Evolutionary conservation across 345 rosid species (phyloP).

Genomic region (Salix dunnii): DNA sequence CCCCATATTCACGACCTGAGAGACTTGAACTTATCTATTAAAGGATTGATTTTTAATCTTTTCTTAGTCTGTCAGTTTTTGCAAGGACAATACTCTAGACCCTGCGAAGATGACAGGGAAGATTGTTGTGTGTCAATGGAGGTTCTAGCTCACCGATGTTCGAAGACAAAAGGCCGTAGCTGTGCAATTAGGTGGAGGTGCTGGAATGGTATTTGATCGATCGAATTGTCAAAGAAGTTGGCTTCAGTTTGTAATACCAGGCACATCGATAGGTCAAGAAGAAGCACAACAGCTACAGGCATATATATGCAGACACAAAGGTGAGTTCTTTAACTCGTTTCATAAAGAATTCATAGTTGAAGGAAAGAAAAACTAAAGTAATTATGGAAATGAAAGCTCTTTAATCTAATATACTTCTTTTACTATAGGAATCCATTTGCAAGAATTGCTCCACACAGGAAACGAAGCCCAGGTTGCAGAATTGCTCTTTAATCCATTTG

Average conservation of each 20-base stretch:
- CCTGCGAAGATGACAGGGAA: conserved; percentile 39
- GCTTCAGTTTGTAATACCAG: conserved; percentile 40
- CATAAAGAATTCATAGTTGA: too few species aligned
- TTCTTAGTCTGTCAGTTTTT: conserved; percentile 31
- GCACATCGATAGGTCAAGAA: too few species aligned
- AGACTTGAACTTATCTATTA: not conserved
- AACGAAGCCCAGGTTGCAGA: too few species aligned
- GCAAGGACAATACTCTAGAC: conserved; percentile 44
- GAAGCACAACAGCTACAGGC: too few species aligned
- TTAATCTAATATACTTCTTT: too few species aligned
- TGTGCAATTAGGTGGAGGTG: conserved; percentile 38
- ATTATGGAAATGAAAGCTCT: too few species aligned
- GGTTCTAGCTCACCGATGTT: conserved; percentile 15
- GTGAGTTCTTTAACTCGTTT: too few species aligned
- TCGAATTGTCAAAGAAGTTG: conserved; percentile 30
- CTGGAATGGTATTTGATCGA: conserved; percentile 43
- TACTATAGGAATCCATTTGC: too few species aligned
- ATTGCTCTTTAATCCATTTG: too few species aligned
- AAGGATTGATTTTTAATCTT: not conserved
- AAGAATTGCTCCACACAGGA: too few species aligned
- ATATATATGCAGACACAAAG: too few species aligned
- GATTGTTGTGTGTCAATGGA: conserved; percentile 44
- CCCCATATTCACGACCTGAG: not conserved
- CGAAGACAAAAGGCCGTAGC: conserved; percentile 24
- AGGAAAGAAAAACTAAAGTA: too few species aligned